Evolutionary conservation across 2,329 filamentous ascomycete genomes (phyloP), one percentile per base, ranked within the genome.

Genomic region (Fusarium multiceps): DNA sequence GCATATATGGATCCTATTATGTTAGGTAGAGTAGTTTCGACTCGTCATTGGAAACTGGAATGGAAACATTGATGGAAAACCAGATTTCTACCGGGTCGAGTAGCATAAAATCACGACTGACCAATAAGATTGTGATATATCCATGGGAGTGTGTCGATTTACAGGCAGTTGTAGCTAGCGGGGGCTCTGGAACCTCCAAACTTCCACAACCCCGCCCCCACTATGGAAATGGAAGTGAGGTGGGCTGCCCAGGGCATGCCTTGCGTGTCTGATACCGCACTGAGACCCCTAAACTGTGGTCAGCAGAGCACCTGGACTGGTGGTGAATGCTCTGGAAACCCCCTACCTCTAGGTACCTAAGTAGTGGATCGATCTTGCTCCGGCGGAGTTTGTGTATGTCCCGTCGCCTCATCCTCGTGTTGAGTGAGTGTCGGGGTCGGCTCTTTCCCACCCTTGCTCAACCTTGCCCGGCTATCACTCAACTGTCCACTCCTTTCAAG

Each of bases 121-220:
- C 49, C 49, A 53, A 53, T 53, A n/a, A 53, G 13, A 20, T 20
- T 16, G n/a, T 23, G 23, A 10, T 16, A 9, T 23, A 37, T 27
- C 21, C 32, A 20, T 40, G 34, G 18, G 32, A 28, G 47, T 20
- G 25, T n/a, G 27, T 64, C 25, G 55, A 58, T 63, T 65, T 51
- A 48, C 59, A 53, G 37, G 34, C 20, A 54, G 51, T 23, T 56
- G 27, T 37, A 47, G 62, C 40, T 37, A 37, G 34, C 32, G 34
- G 34, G 61, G 63, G 63, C 43, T 49, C 45, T 32, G 27, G 27
- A 25, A 25, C 13, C 23, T 55, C 41, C 23, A 55, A 14, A 53
- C 34, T 53, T 43, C 37, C 25, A 64, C 28, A 54, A 53, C 67
- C 67, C 67, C 63, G 58, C 67, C 67, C 67, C 67, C 67, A 71